These are phyloP conservation scores for Talaromyces sp. DNA, from an alignment of 2,329 filamentous ascomycete genomes.

Conservation along the genomic window DNA sequence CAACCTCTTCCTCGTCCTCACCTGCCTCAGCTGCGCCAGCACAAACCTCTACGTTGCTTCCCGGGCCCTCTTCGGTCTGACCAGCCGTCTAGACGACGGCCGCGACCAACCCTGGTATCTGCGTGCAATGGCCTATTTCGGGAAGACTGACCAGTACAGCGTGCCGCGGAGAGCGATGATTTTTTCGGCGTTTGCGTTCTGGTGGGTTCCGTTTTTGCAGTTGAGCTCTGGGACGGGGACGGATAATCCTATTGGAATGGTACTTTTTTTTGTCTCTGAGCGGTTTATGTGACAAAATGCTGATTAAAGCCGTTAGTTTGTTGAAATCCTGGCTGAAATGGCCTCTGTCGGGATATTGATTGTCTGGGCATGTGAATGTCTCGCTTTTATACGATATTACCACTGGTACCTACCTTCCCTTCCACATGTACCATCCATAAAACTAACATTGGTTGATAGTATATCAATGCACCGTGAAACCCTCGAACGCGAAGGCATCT, in stretches of 20 bases:
- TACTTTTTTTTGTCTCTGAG: constrained; percentile 7
- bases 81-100: constrained; percentile 18
- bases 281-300: not conserved
- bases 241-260: constrained; percentile 16
- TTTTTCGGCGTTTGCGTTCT: constrained; percentile 35
- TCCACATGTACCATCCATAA: not conserved
- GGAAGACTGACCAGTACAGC: constrained; percentile 21
- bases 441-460: not conserved
- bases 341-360: constrained; percentile 30
- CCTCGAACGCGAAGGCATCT: constrained; percentile 10
- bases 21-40: constrained; percentile 28
- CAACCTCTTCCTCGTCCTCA: constrained; percentile 27
- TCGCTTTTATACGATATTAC: constrained; percentile 39
- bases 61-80: constrained; percentile 29
- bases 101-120: constrained; percentile 14
- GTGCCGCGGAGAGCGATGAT: constrained; percentile 39
- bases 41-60: constrained; percentile 34
- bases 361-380: constrained; percentile 41
- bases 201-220: constrained; percentile 42
- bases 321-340: constrained; percentile 37
- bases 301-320: constrained; percentile 25
- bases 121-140: constrained; percentile 22
- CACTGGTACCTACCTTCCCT: constrained; percentile 23
- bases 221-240: constrained; percentile 18
- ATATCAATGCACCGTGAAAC: constrained; percentile 9